Conservation (phyloP, 495 filamentous ascomycete species). For the Neurospora sp. region DNA sequence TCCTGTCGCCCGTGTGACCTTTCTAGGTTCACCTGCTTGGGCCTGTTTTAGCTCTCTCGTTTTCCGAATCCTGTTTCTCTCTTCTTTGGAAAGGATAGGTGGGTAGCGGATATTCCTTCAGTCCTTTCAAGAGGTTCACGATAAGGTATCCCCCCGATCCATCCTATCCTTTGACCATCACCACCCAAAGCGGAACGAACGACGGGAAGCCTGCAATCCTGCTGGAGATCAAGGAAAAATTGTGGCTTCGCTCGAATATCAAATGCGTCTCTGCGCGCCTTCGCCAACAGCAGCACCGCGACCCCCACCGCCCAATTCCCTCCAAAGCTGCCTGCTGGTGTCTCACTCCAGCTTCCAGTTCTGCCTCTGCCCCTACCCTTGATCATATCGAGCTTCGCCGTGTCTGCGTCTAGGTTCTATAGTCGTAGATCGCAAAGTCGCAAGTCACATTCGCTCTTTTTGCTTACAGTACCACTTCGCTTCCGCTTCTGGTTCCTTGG, state of each 20-base stretch:
- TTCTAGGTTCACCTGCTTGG: neutral
- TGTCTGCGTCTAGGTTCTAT: neutral
- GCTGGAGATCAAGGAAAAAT: neutral
- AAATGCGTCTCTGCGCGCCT: neutral
- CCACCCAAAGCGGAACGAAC: neutral
- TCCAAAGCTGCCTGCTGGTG: neutral
- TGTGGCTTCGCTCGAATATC: neutral
- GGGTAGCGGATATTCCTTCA: neutral
- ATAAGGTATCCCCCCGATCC: neutral
- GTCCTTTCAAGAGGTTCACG: neutral
- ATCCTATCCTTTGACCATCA: neutral
- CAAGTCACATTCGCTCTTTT: neutral
- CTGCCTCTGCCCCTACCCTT: neutral
- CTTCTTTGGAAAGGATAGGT: neutral
- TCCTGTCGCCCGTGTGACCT: neutral
- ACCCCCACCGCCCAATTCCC: neutral
- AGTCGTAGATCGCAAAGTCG: neutral
- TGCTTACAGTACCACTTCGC: neutral
- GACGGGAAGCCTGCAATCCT: neutral
- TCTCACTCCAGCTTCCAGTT: neutral
- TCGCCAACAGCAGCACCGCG: neutral
- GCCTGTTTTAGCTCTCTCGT: neutral
- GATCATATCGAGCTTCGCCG: neutral
- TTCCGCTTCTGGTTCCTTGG: neutral
- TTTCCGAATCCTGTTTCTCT: neutral